Percentiles rank a stretch among this genome's conserved stretches.
These are phyloP conservation scores for Claviceps purpurea DNA, from an alignment of 2,329 filamentous ascomycete genomes.

Conservation along the genomic window DNA sequence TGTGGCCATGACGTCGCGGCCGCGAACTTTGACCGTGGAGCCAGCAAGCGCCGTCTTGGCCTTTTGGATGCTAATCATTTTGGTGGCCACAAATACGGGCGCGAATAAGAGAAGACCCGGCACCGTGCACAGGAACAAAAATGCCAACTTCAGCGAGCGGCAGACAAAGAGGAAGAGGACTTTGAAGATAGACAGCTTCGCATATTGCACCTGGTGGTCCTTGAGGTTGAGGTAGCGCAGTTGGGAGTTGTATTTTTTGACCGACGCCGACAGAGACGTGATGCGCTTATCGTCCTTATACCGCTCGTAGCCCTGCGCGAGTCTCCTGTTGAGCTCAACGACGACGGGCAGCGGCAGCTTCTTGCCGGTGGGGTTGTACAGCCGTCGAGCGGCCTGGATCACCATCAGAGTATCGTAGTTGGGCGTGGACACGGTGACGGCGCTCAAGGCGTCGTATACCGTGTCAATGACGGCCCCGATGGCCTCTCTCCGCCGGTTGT, in stretches of 20 bases:
- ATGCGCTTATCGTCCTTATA: conserved; percentile 89
- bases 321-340: conserved; percentile 81
- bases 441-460: conserved; percentile 70
- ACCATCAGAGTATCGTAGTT: conserved; percentile 96
- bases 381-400: conserved; percentile 81
- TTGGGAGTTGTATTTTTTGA: conserved; percentile 76
- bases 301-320: conserved; percentile 81
- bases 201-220: conserved; percentile 91
- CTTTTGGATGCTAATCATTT: conserved; percentile 69
- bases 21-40: conserved; percentile 79
- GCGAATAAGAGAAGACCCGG: conserved; percentile 80
- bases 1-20: conserved; percentile 79
- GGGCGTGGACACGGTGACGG: conserved; percentile 83
- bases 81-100: conserved; percentile 75
- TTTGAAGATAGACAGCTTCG: conserved; percentile 63
- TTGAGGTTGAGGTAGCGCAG: conserved; percentile 75
- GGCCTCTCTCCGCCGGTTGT: conserved; percentile 71
- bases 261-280: conserved; percentile 56
- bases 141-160: conserved; percentile 60
- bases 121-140: conserved; percentile 69
- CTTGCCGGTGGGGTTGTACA: conserved; percentile 91
- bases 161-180: conserved; percentile 70
- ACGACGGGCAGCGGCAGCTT: conserved; percentile 86
- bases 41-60: conserved; percentile 72
- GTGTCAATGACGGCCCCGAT: conserved; percentile 76